Evolutionary conservation across 75 land plant species (phyloP).

Genomic region (Cryptomeria japonica): DNA sequence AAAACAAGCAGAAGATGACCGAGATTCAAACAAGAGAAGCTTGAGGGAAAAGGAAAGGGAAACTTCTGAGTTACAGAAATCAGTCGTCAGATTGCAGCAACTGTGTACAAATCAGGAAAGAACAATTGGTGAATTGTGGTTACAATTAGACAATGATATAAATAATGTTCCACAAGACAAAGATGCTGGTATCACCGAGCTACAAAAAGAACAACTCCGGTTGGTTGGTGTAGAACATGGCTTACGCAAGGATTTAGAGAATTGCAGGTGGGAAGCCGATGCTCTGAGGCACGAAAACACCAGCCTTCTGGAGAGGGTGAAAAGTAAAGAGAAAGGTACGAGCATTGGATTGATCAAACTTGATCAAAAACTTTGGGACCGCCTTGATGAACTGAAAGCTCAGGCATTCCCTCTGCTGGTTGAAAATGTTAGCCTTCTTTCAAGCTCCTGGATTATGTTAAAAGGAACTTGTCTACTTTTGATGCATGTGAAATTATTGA

Average conservation of each 20-base stretch:
- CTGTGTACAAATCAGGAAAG: too few relatives aligned
- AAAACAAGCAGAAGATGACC: slow-evolving; percentile 45
- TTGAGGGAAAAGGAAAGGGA: slow-evolving; percentile 68
- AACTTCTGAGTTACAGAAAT: too few relatives aligned
- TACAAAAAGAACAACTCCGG: slow-evolving; percentile 50
- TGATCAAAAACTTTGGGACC: slow-evolving; percentile 50
- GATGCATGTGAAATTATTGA: slow-evolving; percentile 1
- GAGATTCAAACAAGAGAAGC: slow-evolving; percentile 33
- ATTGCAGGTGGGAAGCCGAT: slow-evolving; percentile 36
- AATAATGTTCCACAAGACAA: slow-evolving; percentile 13
- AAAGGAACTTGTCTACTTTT: too few relatives aligned
- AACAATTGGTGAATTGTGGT: slow-evolving; percentile 62
- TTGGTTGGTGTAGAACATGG: slow-evolving; percentile 40
- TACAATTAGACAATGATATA: slow-evolving; percentile 30
- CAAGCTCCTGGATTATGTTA: slow-evolving; percentile 38
- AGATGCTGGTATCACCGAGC: slow-evolving; percentile 30
- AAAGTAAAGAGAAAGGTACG: slow-evolving; percentile 22
- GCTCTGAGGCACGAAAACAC: slow-evolving; percentile 38
- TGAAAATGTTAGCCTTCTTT: slow-evolving; percentile 36
- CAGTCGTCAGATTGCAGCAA: too few relatives aligned
- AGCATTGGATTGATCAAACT: slow-evolving; percentile 30
- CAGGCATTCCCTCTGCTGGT: slow-evolving; percentile 47
- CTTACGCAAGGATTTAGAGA: slow-evolving; percentile 46
- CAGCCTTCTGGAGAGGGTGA: slow-evolving; percentile 34
- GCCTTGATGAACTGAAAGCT: slow-evolving; percentile 41